Evolutionary conservation across 2,329 filamentous ascomycete species (phyloP), one percentile per base, ranked within the genome.

Genomic region (Hypocreales sp.): DNA sequence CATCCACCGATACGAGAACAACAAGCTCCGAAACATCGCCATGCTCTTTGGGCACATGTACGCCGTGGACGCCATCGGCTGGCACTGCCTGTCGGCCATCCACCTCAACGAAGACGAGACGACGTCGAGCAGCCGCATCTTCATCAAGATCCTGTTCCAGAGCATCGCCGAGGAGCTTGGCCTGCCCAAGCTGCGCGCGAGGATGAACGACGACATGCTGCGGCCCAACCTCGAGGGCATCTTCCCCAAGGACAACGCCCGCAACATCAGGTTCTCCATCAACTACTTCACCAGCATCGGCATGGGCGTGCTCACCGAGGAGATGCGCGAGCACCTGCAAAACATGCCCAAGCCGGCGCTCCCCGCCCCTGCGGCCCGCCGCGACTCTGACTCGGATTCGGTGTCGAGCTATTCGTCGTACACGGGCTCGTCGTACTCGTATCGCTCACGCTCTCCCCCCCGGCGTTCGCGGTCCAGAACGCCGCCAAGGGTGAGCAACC

Each of bases 201-300:
- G 80, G 12, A 66, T 94, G 54, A 72, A 66, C 38, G 84, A 92
- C 40, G 79, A 90, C 23, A 67, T 72, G 26, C 61, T 95, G 21
- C 74, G 77, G 34, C 72, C 83, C 26, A 79, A 71, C 47, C 72
- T 94, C 32, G 72, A 77, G 21, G 87, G 87, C 17, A 60, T 98
- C 23, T 95, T 98, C 63, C 90, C 90, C 1, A 77, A 64, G 34
- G 86, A 95, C 49, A 82, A 84, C 44, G 72, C 84, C 15, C 76
- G 81, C 46, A 90, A 94, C 53, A 84, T 86, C 21, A 75, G 87
- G 29, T 98, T 98, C 62, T 82, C 86, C 27, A 93, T 98, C 73
- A 98, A 98, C 56, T 98, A 94, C 64, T 95, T 98, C 52, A 98
- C 90, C 8, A 90, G 84, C 44, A 92, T 98, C 43, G 84, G 86